phyloP scores from a whole-genome alignment of 495 filamentous ascomycete genomes.

The Aspergillus saccharolyticus region DNA sequence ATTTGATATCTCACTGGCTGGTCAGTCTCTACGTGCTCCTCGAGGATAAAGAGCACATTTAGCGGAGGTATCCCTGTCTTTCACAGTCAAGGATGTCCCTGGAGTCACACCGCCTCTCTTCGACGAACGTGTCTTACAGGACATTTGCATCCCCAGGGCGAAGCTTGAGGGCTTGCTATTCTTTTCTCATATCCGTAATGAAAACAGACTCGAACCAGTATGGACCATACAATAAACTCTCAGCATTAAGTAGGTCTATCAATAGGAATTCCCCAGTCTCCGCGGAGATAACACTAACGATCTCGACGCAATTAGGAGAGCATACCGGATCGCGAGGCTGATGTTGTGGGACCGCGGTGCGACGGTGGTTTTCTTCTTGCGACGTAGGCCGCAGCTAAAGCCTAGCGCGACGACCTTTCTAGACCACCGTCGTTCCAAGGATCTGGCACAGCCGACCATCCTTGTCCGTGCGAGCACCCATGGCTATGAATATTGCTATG shows the following conservation, averaged over 20 bases:
- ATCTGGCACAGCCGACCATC: slow-evolving; percentile 12
- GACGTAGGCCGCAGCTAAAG: not conserved
- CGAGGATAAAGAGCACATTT: not conserved
- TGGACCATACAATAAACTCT: too few species aligned
- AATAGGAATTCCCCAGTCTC: too few species aligned
- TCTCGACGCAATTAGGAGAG: not conserved
- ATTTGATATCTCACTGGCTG: not conserved
- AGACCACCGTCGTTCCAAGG: slow-evolving; percentile 33
- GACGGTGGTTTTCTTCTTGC: slow-evolving; percentile 11
- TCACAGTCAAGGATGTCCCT: not conserved
- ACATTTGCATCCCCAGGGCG: not conserved
- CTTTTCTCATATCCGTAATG: too few species aligned
- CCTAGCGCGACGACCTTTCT: slow-evolving; percentile 23
- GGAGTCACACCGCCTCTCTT: not conserved
- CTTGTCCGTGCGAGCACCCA: slow-evolving; percentile 8
- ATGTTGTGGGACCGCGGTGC: slow-evolving; percentile 24
- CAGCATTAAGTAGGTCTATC: too few species aligned
- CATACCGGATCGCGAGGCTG: slow-evolving; percentile 8
- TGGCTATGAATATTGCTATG: slow-evolving; percentile 3
- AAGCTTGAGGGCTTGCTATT: too few species aligned
- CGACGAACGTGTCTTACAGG: not conserved
- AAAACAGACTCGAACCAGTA: too few species aligned
- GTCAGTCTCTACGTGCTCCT: not conserved
- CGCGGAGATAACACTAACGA: not conserved
- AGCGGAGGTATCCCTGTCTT: not conserved